Percentiles rank a stretch among this genome's conserved stretches.
These are phyloP conservation scores for Xylaria telfairii DNA, from an alignment of 495 filamentous ascomycete species.

Conservation along the genomic window DNA sequence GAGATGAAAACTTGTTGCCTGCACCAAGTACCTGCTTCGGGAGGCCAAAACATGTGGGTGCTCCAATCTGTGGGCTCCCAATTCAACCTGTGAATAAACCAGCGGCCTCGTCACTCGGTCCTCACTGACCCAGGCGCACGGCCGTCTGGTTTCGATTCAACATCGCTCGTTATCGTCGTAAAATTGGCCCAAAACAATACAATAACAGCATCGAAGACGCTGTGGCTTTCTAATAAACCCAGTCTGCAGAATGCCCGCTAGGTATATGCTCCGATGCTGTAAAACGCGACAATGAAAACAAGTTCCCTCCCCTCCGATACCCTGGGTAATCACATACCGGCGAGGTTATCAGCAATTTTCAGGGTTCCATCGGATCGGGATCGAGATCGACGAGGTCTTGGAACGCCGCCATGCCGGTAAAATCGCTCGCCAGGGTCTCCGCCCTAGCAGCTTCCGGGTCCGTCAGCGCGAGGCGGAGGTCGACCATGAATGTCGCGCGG, in stretches of 20 bases:
- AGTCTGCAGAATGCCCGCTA: not conserved
- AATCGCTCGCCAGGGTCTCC: slow-evolving; percentile 33
- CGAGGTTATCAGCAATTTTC: not conserved
- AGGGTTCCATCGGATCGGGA: slow-evolving; percentile 28
- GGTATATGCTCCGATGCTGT: not conserved
- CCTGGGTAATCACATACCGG: not conserved
- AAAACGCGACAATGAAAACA: not conserved
- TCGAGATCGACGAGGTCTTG: slow-evolving; percentile 34
- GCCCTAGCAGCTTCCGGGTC: slow-evolving; percentile 30
- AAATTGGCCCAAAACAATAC: not conserved
- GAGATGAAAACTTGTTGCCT: not conserved
- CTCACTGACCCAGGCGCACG: not conserved
- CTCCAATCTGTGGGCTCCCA: not conserved
- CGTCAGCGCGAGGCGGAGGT: slow-evolving; percentile 28
- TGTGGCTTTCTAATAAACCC: not conserved
- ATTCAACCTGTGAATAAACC: not conserved
- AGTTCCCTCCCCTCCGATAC: not conserved
- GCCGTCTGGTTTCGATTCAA: not conserved
- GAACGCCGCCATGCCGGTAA: slow-evolving; percentile 30
- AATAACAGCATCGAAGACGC: not conserved
- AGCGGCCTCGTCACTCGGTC: not conserved
- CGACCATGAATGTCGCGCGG: slow-evolving; percentile 34
- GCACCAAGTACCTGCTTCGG: not conserved
- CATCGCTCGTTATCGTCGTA: not conserved
- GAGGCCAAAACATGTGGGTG: not conserved